Evolutionary conservation across 2,329 filamentous ascomycete genomes (phyloP), one percentile per base, ranked within the genome.

Genomic region (Fusarium coffeatum): DNA sequence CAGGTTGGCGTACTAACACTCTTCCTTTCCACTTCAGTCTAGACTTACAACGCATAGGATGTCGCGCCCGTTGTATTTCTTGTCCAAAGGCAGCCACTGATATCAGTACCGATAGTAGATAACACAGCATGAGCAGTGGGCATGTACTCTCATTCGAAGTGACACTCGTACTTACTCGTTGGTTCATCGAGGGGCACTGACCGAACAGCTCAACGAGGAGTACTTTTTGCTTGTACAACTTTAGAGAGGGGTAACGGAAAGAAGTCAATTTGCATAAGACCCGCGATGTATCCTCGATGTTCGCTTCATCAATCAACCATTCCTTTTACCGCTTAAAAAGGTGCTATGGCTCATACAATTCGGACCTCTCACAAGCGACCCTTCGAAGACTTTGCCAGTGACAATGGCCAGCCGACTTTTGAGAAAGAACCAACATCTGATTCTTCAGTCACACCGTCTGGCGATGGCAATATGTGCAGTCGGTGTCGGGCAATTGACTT

Each of bases 231-330:
- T 37, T 37, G 18, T 37, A 11, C 3, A 37, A 37, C 34, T 7
- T 11, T 6, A 37, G 18, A 37, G 18, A n/a, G 34, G 34, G 34
- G 34, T 37, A n/a, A 30, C 5, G 8, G 13, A 30, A 10, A 15
- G 25, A 15, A n/a, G n/a, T n/a, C 7, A 15, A 34, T 18, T 3
- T 5, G 8, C 8, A 34, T 34, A 34, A 34, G 32, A 34, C 2
- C 15, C 8, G 32, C 8, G 7, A 6, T 37, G 34, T 4, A 0
- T 37, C 18, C 34, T 37, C 34, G 34, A 37, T n/a, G 5, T 2
- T n/a, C 2, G 3, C 5, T n/a, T 11, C 18, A n/a, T n/a, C 3
- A 11, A n/a, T 37, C 3, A n/a, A n/a, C 9, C 0, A 37, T 11
- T n/a, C n/a, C 34, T 37, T n/a, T n/a, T 1, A 11, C 3, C 34